Base-by-base conservation (phyloP, 176 grass and related monocot genomes). In the Luzula sylvatica region DNA sequence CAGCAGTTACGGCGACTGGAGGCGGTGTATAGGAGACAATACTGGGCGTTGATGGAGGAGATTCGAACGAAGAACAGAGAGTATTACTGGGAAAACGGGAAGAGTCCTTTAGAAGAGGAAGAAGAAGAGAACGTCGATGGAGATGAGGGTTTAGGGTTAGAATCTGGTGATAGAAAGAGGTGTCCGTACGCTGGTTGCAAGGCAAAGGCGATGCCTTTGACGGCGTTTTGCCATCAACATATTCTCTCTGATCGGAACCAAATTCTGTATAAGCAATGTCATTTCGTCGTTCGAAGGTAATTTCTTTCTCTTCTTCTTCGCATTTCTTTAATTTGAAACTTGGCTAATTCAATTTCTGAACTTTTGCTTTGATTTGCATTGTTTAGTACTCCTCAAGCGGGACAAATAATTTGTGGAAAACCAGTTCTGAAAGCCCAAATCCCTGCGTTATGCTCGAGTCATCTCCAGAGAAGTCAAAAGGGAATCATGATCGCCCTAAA, bases 1-100 rank as follows among this genome's bases (percentile, higher is more conserved):
- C 77, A 78, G 4, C 74, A 80, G 2, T 28, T 75, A 4, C 56
- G 40, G 11, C 74, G 69, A 14, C 71, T 95, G 15, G 62, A 28
- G 13, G 58, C 21, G 26, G 16, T 73, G 16, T 89, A 96, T 58
- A 59, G 73, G 40, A 56, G 46, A 1, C 74, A 86, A 3, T 89
- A 96, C 64, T 96, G 90, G 90, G 54, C 53, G 20, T 59, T 96
- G 16, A 49, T 67, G 9, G 80, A 96, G 84, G 84, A 96, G 70
- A 65, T 96, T 66, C 58, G 84, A 44, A 21, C 50, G 42, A 76
- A 77, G 50, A 72, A 88, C 65, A 68, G 80, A 11, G 76, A 89
- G 52, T 96, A 96, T 67, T 79, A 72, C 14, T 86, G 84, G 77
- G 81, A 78, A 26, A 52, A 85, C 39, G 90, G 84, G 4, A 61